These are phyloP conservation scores for Paramecium primaurelia DNA, from an alignment of 73 alveolate genomes.

Conservation along the genomic window DNA sequence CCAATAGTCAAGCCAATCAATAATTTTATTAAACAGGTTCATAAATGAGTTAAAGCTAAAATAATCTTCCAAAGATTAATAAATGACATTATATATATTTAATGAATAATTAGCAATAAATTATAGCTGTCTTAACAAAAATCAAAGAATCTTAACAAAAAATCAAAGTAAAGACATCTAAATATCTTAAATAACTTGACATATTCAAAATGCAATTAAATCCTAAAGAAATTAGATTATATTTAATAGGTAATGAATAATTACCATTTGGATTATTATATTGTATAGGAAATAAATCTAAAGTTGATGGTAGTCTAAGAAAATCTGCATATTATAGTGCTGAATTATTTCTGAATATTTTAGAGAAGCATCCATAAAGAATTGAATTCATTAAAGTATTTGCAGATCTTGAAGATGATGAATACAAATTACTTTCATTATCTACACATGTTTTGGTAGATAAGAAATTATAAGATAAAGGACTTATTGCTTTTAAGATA, in stretches of 20 bases:
- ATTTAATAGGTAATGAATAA: neutral
- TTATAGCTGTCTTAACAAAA: neutral
- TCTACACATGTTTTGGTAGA: constrained; percentile 5
- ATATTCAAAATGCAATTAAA: neutral
- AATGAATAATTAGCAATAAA: constrained; percentile 10
- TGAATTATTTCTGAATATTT: neutral
- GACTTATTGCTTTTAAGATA: neutral
- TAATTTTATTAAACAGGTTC: constrained; percentile 9
- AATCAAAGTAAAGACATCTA: constrained; percentile 18
- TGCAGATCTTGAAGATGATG: constrained; percentile 44
- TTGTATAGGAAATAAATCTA: constrained; percentile 43
- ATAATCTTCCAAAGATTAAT: neutral
- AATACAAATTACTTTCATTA: neutral
- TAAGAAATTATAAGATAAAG: constrained; percentile 3
- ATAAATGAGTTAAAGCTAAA: neutral
- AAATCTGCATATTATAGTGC: constrained; percentile 28
- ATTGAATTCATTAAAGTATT: neutral
- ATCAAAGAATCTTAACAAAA: constrained; percentile 14
- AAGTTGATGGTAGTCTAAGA: constrained; percentile 30
- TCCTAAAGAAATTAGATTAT: neutral
- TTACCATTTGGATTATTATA: constrained; percentile 30
- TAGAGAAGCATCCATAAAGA: neutral
- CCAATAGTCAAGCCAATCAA: neutral
- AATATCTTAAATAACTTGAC: constrained; percentile 5
- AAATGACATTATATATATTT: neutral